Evolutionary conservation across 768 basidiomycete genomes (phyloP).

Genomic region (Lanmaoa rubissima): DNA sequence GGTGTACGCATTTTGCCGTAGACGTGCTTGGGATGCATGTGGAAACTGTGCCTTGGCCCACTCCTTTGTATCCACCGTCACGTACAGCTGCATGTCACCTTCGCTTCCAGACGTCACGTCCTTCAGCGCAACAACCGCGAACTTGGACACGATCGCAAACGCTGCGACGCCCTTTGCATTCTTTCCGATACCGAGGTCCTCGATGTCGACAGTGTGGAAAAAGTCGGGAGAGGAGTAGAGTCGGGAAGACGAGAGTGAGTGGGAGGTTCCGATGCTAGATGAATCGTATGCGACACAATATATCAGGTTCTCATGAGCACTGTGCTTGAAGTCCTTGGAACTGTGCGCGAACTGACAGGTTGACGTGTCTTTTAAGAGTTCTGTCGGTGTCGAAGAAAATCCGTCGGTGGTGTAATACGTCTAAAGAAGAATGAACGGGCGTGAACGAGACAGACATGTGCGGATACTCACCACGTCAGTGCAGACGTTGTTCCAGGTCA

Average conservation of each 20-base stretch:
- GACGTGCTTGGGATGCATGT: slow-evolving; percentile 73
- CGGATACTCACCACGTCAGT: slow-evolving; percentile 59
- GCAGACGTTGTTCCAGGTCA: slow-evolving; percentile 57
- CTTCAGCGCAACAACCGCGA: slow-evolving; percentile 85
- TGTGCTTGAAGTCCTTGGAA: slow-evolving; percentile 76
- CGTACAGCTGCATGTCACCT: slow-evolving; percentile 83
- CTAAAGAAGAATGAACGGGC: slow-evolving; percentile 37
- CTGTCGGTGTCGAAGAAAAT: slow-evolving; percentile 58
- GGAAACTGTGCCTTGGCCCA: slow-evolving; percentile 95
- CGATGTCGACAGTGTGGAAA: slow-evolving; percentile 63
- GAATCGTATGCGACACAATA: slow-evolving; percentile 90
- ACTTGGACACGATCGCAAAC: slow-evolving; percentile 91
- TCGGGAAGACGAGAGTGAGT: slow-evolving; percentile 54
- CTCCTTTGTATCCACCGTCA: slow-evolving; percentile 73
- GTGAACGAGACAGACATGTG: neutral
- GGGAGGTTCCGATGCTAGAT: slow-evolving; percentile 39
- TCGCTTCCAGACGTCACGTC: slow-evolving; percentile 53
- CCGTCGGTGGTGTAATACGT: slow-evolving; percentile 88
- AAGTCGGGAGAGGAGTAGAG: slow-evolving; percentile 87
- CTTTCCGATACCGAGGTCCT: slow-evolving; percentile 84
- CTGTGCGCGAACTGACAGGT: slow-evolving; percentile 90
- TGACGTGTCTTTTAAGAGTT: slow-evolving; percentile 68
- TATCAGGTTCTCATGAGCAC: slow-evolving; percentile 70
- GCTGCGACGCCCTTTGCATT: slow-evolving; percentile 88
- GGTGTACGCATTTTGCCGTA: slow-evolving; percentile 93